These are phyloP conservation scores for Alopecurus myosuroides DNA, from an alignment of 176 grass and related monocot genomes.

Conservation along the genomic window DNA sequence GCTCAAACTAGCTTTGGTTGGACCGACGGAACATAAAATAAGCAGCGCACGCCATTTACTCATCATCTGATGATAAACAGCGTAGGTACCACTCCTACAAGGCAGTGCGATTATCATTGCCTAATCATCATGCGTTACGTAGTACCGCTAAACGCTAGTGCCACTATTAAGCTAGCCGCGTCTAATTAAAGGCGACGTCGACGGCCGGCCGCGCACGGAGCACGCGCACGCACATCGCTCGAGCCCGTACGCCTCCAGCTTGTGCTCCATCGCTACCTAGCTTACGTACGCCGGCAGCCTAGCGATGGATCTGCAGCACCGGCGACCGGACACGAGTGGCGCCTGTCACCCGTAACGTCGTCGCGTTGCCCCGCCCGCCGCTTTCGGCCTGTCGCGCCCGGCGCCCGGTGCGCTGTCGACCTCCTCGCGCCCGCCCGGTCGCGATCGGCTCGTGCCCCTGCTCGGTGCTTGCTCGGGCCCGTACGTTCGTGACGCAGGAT, in stretches of 20 bases:
- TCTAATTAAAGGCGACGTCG: slow-evolving; percentile 37
- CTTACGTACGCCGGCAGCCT: not conserved
- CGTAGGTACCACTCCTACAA: not conserved
- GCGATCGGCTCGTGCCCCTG: not conserved
- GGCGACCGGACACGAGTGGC: not conserved
- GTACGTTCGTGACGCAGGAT: not conserved
- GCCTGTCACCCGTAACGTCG: not conserved
- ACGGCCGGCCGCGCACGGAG: slow-evolving; percentile 6
- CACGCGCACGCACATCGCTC: not conserved
- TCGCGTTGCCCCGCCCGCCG: not conserved
- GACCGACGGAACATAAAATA: not conserved
- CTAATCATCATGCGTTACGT: slow-evolving; percentile 8
- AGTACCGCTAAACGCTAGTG: slow-evolving; percentile 11
- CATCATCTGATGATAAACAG: not conserved
- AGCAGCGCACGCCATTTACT: not conserved
- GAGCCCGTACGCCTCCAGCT: not conserved
- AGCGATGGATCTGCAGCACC: not conserved
- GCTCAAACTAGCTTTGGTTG: not conserved
- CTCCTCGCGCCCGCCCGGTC: not conserved
- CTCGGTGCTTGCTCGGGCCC: no score
- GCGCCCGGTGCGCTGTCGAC: slow-evolving; percentile 23
- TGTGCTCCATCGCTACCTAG: no score
- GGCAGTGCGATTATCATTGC: slow-evolving; percentile 6
- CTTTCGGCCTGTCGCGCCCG: not conserved
- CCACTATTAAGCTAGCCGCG: no score